Base-by-base conservation (phyloP, 352 stramenopile genomes). In the Pythium volutum region DNA sequence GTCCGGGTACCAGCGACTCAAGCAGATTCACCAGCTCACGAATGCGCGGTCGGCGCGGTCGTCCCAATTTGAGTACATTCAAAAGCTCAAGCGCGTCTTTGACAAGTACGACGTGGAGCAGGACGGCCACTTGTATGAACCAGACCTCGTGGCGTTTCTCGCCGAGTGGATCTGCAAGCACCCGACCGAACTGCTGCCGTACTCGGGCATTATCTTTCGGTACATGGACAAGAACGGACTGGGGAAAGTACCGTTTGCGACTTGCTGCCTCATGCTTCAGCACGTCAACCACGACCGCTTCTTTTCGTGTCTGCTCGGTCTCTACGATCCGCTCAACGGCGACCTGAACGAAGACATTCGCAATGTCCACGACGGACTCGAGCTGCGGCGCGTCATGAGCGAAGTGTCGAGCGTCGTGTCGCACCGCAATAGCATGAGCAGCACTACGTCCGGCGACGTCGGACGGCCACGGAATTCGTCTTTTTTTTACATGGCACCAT, bases 211-310 rank as follows among this genome's bases (percentile, higher is more conserved):
- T 31, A 90, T 95, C 34, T 93, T 93, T 71, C 78, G 85, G 2
- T 95, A 95, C 64, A 93, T 95, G 86, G 86, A 95, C 70, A 95
- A 95, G 64, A 91, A 85, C 59, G 73, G 81, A 16, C 52, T 95
- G 22, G 86, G 86, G 39, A 79, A 82, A 22, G 79, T 95, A 36
- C 83, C 81, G 4, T 95, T 95, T 41, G 78, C 86, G 33, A 93
- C 86, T 22, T 92, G 82, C 59, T 95, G 83, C 49, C 72, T 95
- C 23, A 91, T 95, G 78, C 83, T 95, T 46, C 83, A 93, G 62
- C 86, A 95, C 54, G 86, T 93, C 43, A 89, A 95, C 66, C 86
- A 93, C 61, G 86, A 95, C 58, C 86, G 86, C 3, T 95, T 95
- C 67, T 91, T 95, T 63, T 93, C 84, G 27, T 91, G 83, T 59